Evolutionary conservation across 2,329 filamentous ascomycete genomes (phyloP), one percentile per base, ranked within the genome.

Genomic region (Arthrobotrys pseudoclavata): DNA sequence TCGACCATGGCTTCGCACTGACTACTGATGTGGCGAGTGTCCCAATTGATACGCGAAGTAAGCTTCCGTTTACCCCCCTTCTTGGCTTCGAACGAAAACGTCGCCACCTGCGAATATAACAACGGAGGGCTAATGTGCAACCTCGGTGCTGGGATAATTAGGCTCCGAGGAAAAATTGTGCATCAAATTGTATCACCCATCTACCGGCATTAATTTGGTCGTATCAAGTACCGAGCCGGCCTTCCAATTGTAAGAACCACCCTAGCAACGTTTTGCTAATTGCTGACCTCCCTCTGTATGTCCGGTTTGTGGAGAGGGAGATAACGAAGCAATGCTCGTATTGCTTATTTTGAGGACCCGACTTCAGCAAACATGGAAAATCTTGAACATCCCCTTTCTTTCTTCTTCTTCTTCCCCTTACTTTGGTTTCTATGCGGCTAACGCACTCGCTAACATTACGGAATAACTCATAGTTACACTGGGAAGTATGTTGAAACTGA

Each of bases 1-100:
- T 97, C 80, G 96, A 99, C 83, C 90, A 97, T 85, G 97, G 94
- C 86, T 97, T 98, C 85, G 86, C 97, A 79, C 86, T 94, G 80
- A 89, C 93, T 83, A 85, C 87, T 45, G 86, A 91, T 79, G 87
- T 91, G 0, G 82, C 85, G 63, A 83, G 86, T 0, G 85, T 92
- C 5, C 88, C 89, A 4, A 84, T 92, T 60, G 91, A 93, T 83
- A 92, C 91, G 10, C 89, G 91, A 79, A 79, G 72, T 76, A 70
- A 70, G 72, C 37, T 40, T 64, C 47, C 22, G 20, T 53, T 47
- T 77, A 81, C 12, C 80, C 83, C 34, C 26, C 26, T 40, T 42
- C 18, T 40, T 52, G 34, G n/a, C 22, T 55, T 55, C 29, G 26
- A 29, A 66, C 26, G 24, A 22, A 37, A 48, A 10, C 34, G 9